Conservation (phyloP, 1,284 basidiomycete species). For the Heterobasidion irregulare region DNA sequence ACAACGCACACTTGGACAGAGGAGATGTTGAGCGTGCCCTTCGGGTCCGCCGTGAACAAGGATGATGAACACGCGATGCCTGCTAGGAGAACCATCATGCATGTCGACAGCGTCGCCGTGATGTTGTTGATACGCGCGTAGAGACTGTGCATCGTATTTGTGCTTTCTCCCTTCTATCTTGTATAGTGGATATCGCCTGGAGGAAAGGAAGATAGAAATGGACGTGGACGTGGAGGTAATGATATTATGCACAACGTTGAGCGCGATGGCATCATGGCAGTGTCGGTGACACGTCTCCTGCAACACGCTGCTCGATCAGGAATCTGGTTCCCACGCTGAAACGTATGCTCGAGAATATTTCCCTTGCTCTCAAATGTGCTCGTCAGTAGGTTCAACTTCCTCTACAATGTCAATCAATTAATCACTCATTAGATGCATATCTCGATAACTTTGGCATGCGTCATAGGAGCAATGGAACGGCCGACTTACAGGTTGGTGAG, state of each 20-base stretch:
- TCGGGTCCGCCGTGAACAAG: slow-evolving; percentile 51
- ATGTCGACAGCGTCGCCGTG: slow-evolving; percentile 71
- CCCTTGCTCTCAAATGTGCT: no score
- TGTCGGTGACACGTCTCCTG: neutral
- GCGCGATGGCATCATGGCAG: neutral
- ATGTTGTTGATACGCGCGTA: slow-evolving; percentile 66
- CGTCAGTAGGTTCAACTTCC: no score
- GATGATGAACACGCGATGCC: slow-evolving; percentile 67
- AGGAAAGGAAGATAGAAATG: neutral
- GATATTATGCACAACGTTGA: neutral
- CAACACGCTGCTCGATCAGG: neutral
- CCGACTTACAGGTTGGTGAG: no score
- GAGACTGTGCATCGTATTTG: slow-evolving; percentile 51
- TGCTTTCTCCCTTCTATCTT: neutral
- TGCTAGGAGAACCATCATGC: slow-evolving; percentile 67
- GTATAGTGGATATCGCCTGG: neutral
- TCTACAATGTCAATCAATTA: no score
- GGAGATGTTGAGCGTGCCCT: slow-evolving; percentile 47
- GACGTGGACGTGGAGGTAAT: neutral
- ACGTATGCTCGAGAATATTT: no score
- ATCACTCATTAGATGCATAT: no score
- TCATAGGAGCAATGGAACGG: no score
- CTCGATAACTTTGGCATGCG: no score
- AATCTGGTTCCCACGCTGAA: neutral
- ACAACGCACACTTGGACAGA: slow-evolving; percentile 58